Evolutionary conservation across 352 stramenopile genomes (phyloP).

Genomic region (Globisporangium rhizosaccharum): DNA sequence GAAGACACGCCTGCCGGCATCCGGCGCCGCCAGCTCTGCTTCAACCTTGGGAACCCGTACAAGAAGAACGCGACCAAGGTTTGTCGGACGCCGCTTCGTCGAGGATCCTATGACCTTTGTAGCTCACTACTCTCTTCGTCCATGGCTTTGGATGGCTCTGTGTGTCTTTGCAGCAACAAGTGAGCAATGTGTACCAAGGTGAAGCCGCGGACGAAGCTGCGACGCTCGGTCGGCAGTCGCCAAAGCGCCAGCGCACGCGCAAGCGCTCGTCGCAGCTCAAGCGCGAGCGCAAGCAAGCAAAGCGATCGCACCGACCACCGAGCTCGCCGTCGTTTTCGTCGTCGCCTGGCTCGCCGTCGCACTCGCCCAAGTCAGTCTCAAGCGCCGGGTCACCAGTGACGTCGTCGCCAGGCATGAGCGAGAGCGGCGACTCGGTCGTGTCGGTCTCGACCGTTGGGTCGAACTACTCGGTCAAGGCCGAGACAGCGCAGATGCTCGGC

Average conservation of each 20-base stretch:
- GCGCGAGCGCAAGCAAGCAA: constrained; percentile 70
- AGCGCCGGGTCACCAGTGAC: constrained; percentile 35
- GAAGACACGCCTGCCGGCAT: constrained; percentile 75
- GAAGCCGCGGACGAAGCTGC: constrained; percentile 84
- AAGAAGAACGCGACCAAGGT: constrained; percentile 86
- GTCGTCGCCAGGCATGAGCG: constrained; percentile 63
- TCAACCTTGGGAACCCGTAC: constrained; percentile 86
- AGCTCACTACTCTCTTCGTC: too few species aligned
- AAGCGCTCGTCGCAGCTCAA: constrained; percentile 86
- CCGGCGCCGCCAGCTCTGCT: constrained; percentile 70
- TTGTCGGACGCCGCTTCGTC: neutral
- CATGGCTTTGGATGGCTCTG: neutral
- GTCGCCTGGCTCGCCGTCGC: constrained; percentile 65
- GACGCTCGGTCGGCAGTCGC: constrained; percentile 62
- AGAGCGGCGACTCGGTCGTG: constrained; percentile 52
- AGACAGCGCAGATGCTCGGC: constrained; percentile 70
- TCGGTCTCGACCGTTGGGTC: constrained; percentile 53
- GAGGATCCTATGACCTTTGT: too few species aligned
- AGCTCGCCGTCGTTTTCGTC: constrained; percentile 66
- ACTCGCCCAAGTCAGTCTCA: constrained; percentile 46
- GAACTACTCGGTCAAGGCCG: constrained; percentile 77
- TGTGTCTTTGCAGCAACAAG: constrained; percentile 27
- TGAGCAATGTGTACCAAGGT: constrained; percentile 78
- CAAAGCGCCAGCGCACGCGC: constrained; percentile 73
- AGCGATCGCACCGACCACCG: constrained; percentile 52